Base-by-base conservation (phyloP, 306 rosid species). In the Potentilla sterilis region DNA sequence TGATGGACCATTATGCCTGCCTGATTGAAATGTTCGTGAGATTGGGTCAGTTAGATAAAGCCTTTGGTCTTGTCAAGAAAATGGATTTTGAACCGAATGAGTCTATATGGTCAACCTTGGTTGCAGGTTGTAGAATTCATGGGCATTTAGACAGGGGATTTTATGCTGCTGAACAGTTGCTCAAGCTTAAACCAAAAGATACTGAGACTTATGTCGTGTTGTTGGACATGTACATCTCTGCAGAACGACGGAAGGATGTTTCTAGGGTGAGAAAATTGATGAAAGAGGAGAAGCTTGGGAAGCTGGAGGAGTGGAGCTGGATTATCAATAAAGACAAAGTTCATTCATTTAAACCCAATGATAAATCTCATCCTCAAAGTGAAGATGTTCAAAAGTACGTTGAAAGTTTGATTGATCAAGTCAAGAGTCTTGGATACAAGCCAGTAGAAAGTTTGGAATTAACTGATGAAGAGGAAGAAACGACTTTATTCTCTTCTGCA, bases 221-320 rank as follows among this genome's bases (percentile, higher is more conserved):
- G 81, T 81, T 86, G 85, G 87, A 84, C 71, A 85, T 83, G 89
- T 89, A 94, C 83, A 75, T 43, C 82, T 81, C 88, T 32, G 93
- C 86, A 2, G 88, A 86, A 73, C 72, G 87, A 79, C 86, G 80
- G 78, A 78, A 86, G 73, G 95, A 92, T 78, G 96, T 87, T 83
- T 83, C 89, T 37, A 84, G 71, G 69, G 91, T 95, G 82, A 90
- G 81, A 78, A 85, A 88, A 78, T 54, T 85, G 80, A 95, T 92
- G 98, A 79, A 78, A 85, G 92, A 90, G 41, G 86, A 95, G 83
- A 83, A 81, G 70, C 72, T 87, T 59, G 88, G 81, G 68, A 85
- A 88, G 44, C 74, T 92, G 48, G 76, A 81, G 55, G 97, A 95
- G 79, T 95, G 91, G 95, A 95, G 98, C 86, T 86, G 97, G 97